These are phyloP conservation scores for Luffa acutangula DNA, from an alignment of 306 rosid species.

Conservation along the genomic window DNA sequence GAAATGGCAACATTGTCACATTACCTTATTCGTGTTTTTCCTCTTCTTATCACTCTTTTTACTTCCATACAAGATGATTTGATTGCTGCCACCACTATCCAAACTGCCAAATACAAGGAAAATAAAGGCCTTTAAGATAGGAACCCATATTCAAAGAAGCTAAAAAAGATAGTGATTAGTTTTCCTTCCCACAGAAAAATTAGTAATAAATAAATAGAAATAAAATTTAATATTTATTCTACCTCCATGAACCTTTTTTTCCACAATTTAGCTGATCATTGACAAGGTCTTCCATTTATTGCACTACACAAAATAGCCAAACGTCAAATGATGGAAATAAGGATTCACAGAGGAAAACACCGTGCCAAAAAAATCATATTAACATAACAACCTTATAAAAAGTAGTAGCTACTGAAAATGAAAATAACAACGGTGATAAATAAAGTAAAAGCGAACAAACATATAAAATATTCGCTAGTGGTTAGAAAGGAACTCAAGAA, in stretches of 20 bases:
- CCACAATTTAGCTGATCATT: conserved; percentile 6
- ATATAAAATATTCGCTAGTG: neutral
- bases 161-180: neutral
- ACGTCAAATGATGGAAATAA: neutral
- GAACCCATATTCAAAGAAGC: neutral
- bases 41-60: conserved; percentile 24
- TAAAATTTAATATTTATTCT: neutral
- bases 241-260: conserved; percentile 18
- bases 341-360: neutral
- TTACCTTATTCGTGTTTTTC: conserved; percentile 40
- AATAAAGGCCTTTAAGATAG: neutral
- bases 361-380: neutral
- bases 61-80: conserved; percentile 28
- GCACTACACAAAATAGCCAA: neutral
- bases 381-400: neutral
- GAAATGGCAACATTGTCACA: neutral
- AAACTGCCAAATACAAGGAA: conserved; percentile 18
- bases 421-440: neutral
- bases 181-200: neutral
- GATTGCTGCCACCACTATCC: conserved; percentile 40
- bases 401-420: neutral
- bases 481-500: neutral
- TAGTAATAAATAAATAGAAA: neutral
- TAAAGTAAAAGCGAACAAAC: neutral
- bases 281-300: conserved; percentile 6